Evolutionary conservation across 352 stramenopile species (phyloP), one percentile per base, ranked within the genome.

Genomic region (Globisporangium radiosum): DNA sequence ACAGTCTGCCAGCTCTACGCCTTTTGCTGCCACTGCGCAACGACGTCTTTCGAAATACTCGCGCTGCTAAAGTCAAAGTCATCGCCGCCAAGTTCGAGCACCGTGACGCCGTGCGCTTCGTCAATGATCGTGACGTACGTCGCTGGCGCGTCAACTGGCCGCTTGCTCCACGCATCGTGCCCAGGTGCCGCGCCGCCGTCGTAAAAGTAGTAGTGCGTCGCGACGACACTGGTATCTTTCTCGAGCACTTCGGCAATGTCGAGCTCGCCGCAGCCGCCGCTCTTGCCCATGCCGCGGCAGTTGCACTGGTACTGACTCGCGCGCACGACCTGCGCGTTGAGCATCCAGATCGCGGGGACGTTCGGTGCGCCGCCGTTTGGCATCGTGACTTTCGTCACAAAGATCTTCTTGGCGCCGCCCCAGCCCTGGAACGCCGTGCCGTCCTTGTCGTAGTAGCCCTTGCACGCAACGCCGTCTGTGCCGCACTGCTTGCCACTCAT

Each of bases 201-300:
- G 69, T 88, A 88, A 65, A 83, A 85, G 77, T 92, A 92, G 69
- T 85, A 90, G 77, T 92, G 82, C 25, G 80, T 90, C 38, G 82
- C 75, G n/a, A 88, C 58, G 48, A 71, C 68, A 65, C 42, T 81
- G 50, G 65, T 65, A 65, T 88, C 76, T 59, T 81, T 86, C 57
- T 76, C 66, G 15, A 92, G 62, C 47, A 88, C 80, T 65, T 92
- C 82, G 39, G 72, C 80, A 42, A 92, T 87, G 59, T 92, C 80
- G 48, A 92, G 75, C 58, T 92, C 82, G 53, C 82, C 82, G 54
- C 82, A 92, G 56, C 82, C 82, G 37, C 82, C 82, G 25, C 48
- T 66, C 39, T 78, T 70, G 63, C 76, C 80, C 50, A 74, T 57
- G 54, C 80, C 80, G 68, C 82, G 82, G 70, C 82, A 92, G 77